Conservation (phyloP, 352 stramenopile species). For the Phytophthora capsici region DNA sequence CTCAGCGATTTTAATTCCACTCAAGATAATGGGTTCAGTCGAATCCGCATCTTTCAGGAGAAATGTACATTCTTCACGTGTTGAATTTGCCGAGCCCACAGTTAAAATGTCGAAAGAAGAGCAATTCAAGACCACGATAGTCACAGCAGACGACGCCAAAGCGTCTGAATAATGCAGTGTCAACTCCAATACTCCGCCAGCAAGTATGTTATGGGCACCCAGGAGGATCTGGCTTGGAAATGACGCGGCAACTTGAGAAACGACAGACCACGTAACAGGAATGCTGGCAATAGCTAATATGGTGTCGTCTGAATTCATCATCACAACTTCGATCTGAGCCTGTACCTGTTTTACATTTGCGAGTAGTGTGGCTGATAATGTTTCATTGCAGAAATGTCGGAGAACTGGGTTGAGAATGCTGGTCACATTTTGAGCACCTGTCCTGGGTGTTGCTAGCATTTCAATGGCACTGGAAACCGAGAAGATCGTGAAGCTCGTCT, state of each 20-base stretch:
- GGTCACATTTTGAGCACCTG: conserved; percentile 14
- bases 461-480: conserved; percentile 2
- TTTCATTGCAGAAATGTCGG: conserved; percentile 12
- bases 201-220: conserved; percentile 9
- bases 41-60: conserved; percentile 12
- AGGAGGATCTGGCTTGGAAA: conserved; percentile 14
- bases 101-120: conserved; percentile 9
- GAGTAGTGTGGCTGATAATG: neutral
- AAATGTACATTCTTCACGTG: conserved; percentile 17
- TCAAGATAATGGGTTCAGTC: neutral
- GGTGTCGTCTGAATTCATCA: neutral
- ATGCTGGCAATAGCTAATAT: conserved; percentile 2
- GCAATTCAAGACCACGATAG: conserved; percentile 24
- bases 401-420: conserved; percentile 7
- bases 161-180: conserved; percentile 10
- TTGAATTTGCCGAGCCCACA: conserved; percentile 4
- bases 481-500: conserved; percentile 24
- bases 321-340: conserved; percentile 5
- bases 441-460: conserved; percentile 8
- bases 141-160: neutral
- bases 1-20: conserved; percentile 16
- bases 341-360: neutral
- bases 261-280: conserved; percentile 18
- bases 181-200: conserved; percentile 14
- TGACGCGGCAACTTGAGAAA: conserved; percentile 2